These are phyloP conservation scores for Orychophragmus violaceus DNA, from an alignment of 345 rosid species.

Conservation along the genomic window DNA sequence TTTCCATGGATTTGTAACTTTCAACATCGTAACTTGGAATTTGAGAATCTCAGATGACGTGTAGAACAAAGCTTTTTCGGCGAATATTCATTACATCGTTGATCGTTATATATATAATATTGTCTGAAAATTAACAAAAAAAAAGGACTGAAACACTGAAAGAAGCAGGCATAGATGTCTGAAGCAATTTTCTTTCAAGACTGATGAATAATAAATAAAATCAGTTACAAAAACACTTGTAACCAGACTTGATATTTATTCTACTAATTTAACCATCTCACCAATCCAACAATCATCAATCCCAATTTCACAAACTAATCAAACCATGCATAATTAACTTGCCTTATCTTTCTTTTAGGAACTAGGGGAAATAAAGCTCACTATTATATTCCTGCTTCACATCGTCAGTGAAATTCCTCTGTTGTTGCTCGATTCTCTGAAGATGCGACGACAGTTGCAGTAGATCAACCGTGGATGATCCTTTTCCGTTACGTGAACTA, in stretches of 20 bases:
- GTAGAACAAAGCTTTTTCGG: constrained; percentile 16
- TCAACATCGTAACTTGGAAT: constrained; percentile 21
- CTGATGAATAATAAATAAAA: constrained; percentile 8
- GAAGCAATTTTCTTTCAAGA: constrained; percentile 13
- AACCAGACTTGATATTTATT: background rate
- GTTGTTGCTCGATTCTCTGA: constrained; percentile 66
- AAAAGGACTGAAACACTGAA: constrained; percentile 14
- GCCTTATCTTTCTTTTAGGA: constrained; percentile 13
- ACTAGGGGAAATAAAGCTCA: constrained; percentile 34
- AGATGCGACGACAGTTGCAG: constrained; percentile 68
- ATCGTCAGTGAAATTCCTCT: constrained; percentile 48
- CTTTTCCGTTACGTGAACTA: constrained; percentile 32
- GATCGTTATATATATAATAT: background rate
- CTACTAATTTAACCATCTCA: constrained; percentile 4
- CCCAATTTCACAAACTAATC: background rate
- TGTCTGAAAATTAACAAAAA: background rate
- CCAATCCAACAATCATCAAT: constrained; percentile 1
- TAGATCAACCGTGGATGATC: constrained; percentile 52
- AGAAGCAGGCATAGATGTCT: constrained; percentile 16
- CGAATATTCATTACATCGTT: constrained; percentile 14
- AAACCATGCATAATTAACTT: background rate
- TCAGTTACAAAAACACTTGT: background rate
- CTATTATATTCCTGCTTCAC: constrained; percentile 49
- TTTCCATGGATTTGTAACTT: constrained; percentile 1
- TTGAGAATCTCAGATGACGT: constrained; percentile 9